A percentile compares a stretch with the other conserved stretches of the same genome.
Conservation (phyloP, 1,139 yeast genomes). For the Saccharomyces hybrid region DNA sequence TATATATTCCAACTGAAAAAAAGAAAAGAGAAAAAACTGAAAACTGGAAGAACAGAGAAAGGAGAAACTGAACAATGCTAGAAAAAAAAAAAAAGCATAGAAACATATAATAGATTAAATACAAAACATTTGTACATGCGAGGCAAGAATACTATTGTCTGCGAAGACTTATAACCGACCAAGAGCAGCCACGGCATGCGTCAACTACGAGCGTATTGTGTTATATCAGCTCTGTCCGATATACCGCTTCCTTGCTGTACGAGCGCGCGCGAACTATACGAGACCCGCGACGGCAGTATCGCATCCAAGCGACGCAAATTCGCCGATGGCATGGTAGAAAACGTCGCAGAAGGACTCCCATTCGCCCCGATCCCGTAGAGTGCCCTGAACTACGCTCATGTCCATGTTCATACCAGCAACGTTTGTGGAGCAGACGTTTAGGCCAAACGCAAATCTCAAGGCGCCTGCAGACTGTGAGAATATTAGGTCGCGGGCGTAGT, state of each 20-base stretch:
- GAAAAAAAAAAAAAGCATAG: neutral
- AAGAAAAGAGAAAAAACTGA: neutral
- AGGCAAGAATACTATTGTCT: neutral
- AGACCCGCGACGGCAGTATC: conserved; percentile 1
- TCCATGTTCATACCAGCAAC: conserved; percentile 21
- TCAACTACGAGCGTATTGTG: conserved; percentile 1
- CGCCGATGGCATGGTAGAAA: conserved; percentile 9
- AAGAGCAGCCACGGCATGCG: conserved; percentile 1
- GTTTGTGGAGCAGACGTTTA: conserved; percentile 20
- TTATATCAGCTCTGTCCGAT: conserved; percentile 1
- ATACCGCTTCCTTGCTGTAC: neutral
- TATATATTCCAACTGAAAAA: neutral
- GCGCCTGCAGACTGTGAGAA: conserved; percentile 24
- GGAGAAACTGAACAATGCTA: neutral
- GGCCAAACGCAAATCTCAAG: conserved; percentile 17
- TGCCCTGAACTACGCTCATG: conserved; percentile 16
- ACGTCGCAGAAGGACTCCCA: conserved; percentile 13
- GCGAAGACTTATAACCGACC: neutral
- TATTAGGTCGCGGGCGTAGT: conserved; percentile 13
- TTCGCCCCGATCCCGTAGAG: conserved; percentile 11
- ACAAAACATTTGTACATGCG: neutral
- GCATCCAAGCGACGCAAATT: conserved; percentile 5
- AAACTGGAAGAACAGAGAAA: neutral
- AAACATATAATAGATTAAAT: neutral
- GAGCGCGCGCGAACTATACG: conserved; percentile 1